Percentiles rank a stretch among this genome's conserved stretches.
These are phyloP conservation scores for Pichia inconspicua DNA, from an alignment of 1,139 yeast genomes.

Conservation along the genomic window DNA sequence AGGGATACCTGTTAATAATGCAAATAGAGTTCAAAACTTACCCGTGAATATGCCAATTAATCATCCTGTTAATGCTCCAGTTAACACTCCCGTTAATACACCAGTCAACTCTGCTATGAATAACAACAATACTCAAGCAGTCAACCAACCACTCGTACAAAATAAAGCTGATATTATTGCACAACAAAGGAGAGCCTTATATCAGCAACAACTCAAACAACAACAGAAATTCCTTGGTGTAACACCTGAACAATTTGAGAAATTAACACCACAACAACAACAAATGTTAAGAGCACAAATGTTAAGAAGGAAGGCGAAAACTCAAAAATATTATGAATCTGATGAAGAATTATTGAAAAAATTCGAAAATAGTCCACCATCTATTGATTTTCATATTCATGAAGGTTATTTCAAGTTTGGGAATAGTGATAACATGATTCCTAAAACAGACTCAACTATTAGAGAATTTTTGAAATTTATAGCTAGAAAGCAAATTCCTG, in stretches of 20 bases:
- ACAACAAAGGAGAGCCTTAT: conserved; percentile 13
- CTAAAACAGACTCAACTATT: conserved; percentile 72
- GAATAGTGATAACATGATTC: conserved; percentile 69
- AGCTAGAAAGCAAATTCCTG: conserved; percentile 76
- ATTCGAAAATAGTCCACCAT: conserved; percentile 71
- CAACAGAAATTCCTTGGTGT: conserved; percentile 30
- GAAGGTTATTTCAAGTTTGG: conserved; percentile 84
- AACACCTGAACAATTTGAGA: conserved; percentile 30
- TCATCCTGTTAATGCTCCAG: conserved; percentile 3
- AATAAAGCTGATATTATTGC: neutral
- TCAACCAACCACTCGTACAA: neutral
- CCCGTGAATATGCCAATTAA: conserved; percentile 6
- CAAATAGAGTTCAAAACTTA: neutral
- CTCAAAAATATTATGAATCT: conserved; percentile 61
- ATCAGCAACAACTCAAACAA: conserved; percentile 10
- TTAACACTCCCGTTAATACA: conserved; percentile 2
- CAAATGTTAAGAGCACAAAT: conserved; percentile 38
- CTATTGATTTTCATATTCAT: conserved; percentile 81
- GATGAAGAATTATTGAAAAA: conserved; percentile 69
- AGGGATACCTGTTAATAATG: neutral
- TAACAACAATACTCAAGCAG: neutral
- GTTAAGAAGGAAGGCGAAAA: conserved; percentile 37
- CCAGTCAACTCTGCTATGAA: neutral
- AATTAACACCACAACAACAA: conserved; percentile 34
- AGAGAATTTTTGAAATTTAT: conserved; percentile 74